Base-by-base conservation (phyloP, 805 yeast genomes). In the Nematodospora valgi region DNA sequence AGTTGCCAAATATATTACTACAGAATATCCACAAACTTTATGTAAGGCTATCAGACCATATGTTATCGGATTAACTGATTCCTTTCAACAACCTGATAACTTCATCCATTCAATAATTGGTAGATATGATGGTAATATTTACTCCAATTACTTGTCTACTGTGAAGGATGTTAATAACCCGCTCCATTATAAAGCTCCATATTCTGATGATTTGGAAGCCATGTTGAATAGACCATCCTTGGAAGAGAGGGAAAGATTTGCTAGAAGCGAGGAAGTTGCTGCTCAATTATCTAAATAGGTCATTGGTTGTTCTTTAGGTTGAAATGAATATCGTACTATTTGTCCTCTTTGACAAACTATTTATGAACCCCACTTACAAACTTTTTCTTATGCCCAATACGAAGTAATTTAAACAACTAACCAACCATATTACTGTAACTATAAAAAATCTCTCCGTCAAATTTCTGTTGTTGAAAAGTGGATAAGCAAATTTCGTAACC, bases 81-180 rank as follows among this genome's bases (percentile, higher is more conserved):
- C 94, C 1, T 88, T 88, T 70, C 78, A 82, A 59, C 72, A 83
- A 44, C 78, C 86, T 26, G 96, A 88, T 62, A 82, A 73, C 55
- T 75, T 83, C 64, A 72, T 88, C 52, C 85, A 87, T 57, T 79
- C 96, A 0, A 80, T 93, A 4, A 73, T 88, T 39, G 97, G 96
- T 30, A 72, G 69, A 38, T 81, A 73, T 59, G 79, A 84, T 48
- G 96, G 96, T 39, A 81, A 88, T 56, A 80, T 86, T 38, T 88
- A 87, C 64, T 79, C 80, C 52, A 79, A 84, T 57, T 87, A 87
- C 64, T 82, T 81, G 53, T 62, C 52, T 17, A 64, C 68, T 37
- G 82, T 81, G 40, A 70, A 72, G 47, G 39, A 40, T 6, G 49
- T 52, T 30, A 76, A 75, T 51, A 78, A 78, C 38, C 76, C 80